Evolutionary conservation across 2,329 filamentous ascomycete species (phyloP).

Genomic region (Leptographium flavum): DNA sequence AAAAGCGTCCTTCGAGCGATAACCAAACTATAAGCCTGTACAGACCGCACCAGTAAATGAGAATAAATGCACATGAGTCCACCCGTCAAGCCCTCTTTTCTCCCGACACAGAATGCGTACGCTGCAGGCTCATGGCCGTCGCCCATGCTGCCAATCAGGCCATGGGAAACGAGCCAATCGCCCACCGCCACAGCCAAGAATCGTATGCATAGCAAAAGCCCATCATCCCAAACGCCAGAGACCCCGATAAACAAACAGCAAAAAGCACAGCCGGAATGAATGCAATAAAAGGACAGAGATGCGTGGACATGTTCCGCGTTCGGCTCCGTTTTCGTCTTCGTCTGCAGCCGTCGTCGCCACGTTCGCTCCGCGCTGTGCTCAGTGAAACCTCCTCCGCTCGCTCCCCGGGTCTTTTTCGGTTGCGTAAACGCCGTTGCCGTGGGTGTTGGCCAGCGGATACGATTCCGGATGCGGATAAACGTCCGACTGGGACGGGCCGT

Average conservation of each 20-base stretch:
- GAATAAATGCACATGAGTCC: no score
- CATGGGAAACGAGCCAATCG: no score
- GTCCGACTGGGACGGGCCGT: slow-evolving; percentile 17
- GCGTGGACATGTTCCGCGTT: neutral
- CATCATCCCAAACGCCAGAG: no score
- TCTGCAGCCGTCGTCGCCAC: neutral
- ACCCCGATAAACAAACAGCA: neutral
- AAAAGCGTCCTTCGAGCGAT: neutral
- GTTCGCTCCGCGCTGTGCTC: neutral
- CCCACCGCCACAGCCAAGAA: no score
- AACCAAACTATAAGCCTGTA: no score
- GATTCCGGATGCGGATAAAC: slow-evolving; percentile 21
- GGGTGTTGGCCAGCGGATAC: slow-evolving; percentile 24
- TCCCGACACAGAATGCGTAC: no score
- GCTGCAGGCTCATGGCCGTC: no score
- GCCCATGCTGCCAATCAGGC: no score
- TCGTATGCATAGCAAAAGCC: no score
- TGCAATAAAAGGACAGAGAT: neutral
- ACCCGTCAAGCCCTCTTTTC: no score
- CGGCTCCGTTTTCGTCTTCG: no score
- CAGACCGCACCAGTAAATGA: no score
- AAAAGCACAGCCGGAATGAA: neutral
- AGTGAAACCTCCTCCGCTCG: neutral
- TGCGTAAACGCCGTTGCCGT: slow-evolving; percentile 17
- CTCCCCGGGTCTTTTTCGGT: slow-evolving; percentile 22